Percentiles rank a stretch among this genome's conserved stretches.
phyloP scores from a whole-genome alignment of 768 basidiomycete species.

The Cystobasidium onofrii region DNA sequence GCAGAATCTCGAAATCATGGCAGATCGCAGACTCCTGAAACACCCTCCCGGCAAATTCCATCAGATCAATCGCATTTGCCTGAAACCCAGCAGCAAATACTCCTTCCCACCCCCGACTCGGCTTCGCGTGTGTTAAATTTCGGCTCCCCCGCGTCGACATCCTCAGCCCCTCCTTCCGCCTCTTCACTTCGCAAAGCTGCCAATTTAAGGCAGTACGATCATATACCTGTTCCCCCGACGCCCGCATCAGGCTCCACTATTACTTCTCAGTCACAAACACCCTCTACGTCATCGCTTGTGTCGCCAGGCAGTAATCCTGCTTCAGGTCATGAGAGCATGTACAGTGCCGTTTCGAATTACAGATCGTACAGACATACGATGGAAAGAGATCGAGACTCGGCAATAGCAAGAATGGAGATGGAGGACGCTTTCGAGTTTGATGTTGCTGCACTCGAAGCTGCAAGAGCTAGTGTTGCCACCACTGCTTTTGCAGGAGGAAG shows the following conservation, averaged over 20 bases:
- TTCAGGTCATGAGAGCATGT: background rate
- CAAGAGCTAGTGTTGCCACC: conserved; percentile 9
- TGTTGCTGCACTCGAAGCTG: background rate
- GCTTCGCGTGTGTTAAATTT: background rate
- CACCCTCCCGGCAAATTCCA: background rate
- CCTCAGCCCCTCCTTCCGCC: background rate
- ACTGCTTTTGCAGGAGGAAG: background rate
- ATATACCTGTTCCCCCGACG: conserved; percentile 16
- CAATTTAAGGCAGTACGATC: background rate
- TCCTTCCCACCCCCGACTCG: background rate
- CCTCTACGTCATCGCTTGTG: conserved; percentile 7
- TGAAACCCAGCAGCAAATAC: background rate
- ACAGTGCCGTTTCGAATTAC: conserved; percentile 23
- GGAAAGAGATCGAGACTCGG: conserved; percentile 32
- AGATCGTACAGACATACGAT: conserved; percentile 32
- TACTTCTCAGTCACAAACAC: background rate
- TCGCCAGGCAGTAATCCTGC: background rate
- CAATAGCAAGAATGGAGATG: conserved; percentile 6
- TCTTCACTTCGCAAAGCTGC: background rate
- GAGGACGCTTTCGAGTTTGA: conserved; percentile 7
- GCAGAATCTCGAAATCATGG: conserved; percentile 5
- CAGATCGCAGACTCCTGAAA: background rate
- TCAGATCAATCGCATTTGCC: background rate
- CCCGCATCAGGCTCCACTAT: background rate
- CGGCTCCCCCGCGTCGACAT: background rate